These are phyloP conservation scores for Rhizopogon rudus DNA, from an alignment of 768 basidiomycete species.

Conservation along the genomic window DNA sequence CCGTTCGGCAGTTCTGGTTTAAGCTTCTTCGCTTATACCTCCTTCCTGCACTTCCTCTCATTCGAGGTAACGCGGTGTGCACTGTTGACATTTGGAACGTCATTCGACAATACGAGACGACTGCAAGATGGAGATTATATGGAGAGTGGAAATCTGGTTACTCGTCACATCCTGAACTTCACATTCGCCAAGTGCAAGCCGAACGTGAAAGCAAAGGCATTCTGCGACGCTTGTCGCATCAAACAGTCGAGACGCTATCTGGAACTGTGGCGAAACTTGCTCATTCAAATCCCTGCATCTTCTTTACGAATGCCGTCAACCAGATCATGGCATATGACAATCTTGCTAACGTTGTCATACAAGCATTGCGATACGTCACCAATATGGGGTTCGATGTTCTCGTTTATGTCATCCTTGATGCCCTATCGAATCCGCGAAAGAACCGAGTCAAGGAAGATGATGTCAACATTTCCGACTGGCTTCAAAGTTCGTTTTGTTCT, in stretches of 20 bases:
- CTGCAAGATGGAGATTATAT: constrained; percentile 84
- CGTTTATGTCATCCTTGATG: constrained; percentile 82
- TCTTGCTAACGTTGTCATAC: constrained; percentile 83
- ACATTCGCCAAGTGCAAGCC: constrained; percentile 75
- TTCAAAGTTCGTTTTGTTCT: constrained; percentile 67
- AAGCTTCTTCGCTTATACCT: constrained; percentile 73
- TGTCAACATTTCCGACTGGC: constrained; percentile 86
- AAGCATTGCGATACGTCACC: constrained; percentile 83
- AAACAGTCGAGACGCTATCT: constrained; percentile 80
- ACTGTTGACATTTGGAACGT: constrained; percentile 93
- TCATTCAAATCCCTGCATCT: constrained; percentile 89
- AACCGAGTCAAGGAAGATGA: constrained; percentile 87
- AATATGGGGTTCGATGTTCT: constrained; percentile 94
- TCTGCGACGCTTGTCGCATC: constrained; percentile 78
- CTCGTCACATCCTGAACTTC: constrained; percentile 72
- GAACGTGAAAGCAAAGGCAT: constrained; percentile 87
- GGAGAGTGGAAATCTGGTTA: constrained; percentile 90
- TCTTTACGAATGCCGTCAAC: constrained; percentile 84
- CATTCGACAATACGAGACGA: constrained; percentile 71
- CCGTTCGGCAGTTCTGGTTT: constrained; percentile 79
- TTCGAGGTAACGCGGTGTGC: constrained; percentile 81
- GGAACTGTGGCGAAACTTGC: constrained; percentile 89
- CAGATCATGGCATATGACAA: constrained; percentile 98
- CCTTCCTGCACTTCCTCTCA: constrained; percentile 82
- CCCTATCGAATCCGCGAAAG: constrained; percentile 78